Evolutionary conservation across 345 rosid species (phyloP).

Genomic region (Angophora floribunda): DNA sequence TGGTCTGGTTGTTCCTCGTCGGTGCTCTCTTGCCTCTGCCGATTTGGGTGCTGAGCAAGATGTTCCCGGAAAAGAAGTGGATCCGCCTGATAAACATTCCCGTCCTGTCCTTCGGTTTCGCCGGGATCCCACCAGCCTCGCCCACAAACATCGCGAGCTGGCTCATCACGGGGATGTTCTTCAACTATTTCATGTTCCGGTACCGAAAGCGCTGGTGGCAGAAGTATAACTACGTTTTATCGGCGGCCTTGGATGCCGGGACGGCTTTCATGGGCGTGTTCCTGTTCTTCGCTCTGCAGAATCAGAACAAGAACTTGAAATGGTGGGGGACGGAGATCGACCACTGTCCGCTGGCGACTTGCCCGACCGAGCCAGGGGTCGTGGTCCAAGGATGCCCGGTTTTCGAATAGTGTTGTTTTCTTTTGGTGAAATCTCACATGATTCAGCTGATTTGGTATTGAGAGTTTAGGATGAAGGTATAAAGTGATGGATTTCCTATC

Average conservation of each 20-base stretch:
- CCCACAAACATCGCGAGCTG: slow-evolving; percentile 91
- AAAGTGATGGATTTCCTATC: background rate
- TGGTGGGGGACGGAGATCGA: slow-evolving; percentile 92
- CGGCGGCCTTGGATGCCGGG: slow-evolving; percentile 95
- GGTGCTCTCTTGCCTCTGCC: slow-evolving; percentile 91
- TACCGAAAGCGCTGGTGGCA: slow-evolving; percentile 95
- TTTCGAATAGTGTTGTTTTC: slow-evolving; percentile 6
- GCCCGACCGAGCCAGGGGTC: slow-evolving; percentile 84
- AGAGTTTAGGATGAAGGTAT: background rate
- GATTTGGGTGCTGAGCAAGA: slow-evolving; percentile 65
- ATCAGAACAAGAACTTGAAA: slow-evolving; percentile 32
- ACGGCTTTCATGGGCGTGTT: slow-evolving; percentile 93
- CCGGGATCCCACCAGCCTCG: slow-evolving; percentile 95
- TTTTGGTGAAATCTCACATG: background rate
- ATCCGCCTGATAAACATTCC: slow-evolving; percentile 91
- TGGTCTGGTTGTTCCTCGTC: slow-evolving; percentile 83
- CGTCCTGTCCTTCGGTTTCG: slow-evolving; percentile 77
- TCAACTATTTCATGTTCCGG: slow-evolving; percentile 79
- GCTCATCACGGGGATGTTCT: slow-evolving; percentile 82
- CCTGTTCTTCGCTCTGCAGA: slow-evolving; percentile 82
- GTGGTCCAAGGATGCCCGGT: slow-evolving; percentile 54
- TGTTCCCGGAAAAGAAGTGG: slow-evolving; percentile 86
- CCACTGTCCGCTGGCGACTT: slow-evolving; percentile 84
- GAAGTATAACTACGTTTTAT: slow-evolving; percentile 83
- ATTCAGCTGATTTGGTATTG: background rate